Conservation (phyloP, 1,284 basidiomycete species). For the Ceratobasidium sp. region DNA sequence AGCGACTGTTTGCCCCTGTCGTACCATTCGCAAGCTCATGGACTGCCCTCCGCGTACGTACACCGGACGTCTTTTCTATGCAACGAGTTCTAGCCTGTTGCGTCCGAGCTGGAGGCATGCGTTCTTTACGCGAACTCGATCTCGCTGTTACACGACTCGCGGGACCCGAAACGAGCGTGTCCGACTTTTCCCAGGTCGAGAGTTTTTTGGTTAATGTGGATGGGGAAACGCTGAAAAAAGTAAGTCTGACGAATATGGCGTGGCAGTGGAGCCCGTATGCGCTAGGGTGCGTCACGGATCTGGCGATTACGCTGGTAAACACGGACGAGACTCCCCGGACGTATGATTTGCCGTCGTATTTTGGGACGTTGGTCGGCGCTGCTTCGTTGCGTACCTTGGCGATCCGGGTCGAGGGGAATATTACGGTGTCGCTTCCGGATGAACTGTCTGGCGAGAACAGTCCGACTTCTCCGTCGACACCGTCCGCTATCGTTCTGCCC, state of each 20-base stretch:
- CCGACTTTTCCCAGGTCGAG: conserved; percentile 24
- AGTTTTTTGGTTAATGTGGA: conserved; percentile 1
- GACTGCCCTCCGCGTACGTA: not conserved
- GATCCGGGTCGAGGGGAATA: conserved; percentile 7
- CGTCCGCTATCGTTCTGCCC: conserved; percentile 23
- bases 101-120: conserved; percentile 13
- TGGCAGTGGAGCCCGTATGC: conserved; percentile 43
- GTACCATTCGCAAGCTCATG: conserved; percentile 14
- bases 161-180: conserved; percentile 5
- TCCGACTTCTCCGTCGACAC: not conserved
- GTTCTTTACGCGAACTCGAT: not conserved
- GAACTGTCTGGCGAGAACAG: conserved; percentile 6
- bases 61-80: conserved; percentile 30
- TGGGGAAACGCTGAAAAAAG: conserved; percentile 13
- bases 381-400: conserved; percentile 15
- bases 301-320: conserved; percentile 8
- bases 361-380: conserved; percentile 34
- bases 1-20: conserved; percentile 26
- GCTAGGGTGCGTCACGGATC: conserved; percentile 23
- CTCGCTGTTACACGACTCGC: conserved; percentile 9
- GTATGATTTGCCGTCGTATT: conserved; percentile 37
- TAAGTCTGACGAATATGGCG: conserved; percentile 29
- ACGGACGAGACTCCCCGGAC: not conserved
- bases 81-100: conserved; percentile 10
- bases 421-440: not conserved